Conservation (phyloP, 768 basidiomycete genomes). For the Terana coerulea region DNA sequence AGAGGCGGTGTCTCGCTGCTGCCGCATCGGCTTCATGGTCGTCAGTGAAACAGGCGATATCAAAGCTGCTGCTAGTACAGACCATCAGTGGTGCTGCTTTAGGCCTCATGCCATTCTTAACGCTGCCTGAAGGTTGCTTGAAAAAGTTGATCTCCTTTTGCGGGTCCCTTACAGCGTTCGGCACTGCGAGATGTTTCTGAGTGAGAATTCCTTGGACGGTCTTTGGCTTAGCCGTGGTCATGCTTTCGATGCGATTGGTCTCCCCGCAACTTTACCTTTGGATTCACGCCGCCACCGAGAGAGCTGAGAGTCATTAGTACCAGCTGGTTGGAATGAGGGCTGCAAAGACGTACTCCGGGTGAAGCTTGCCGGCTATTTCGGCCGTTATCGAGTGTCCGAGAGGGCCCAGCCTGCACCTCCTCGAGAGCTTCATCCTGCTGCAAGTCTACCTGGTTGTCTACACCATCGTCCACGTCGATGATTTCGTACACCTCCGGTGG, state of each 20-base stretch:
- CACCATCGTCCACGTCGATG: neutral
- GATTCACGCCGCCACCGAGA: neutral
- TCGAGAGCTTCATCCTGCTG: neutral
- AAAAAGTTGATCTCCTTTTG: neutral
- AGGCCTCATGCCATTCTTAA: neutral
- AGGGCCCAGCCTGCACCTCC: neutral
- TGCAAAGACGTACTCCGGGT: neutral
- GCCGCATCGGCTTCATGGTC: neutral
- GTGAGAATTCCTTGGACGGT: neutral
- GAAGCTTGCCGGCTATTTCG: neutral
- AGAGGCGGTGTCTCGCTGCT: neutral
- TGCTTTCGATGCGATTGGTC: neutral
- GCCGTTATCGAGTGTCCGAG: neutral
- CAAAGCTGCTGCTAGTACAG: neutral
- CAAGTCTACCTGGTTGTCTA: too few species aligned
- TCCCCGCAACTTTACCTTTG: neutral
- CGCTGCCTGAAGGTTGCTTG: neutral
- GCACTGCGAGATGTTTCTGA: neutral
- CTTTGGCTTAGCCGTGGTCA: neutral
- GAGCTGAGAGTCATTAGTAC: neutral
- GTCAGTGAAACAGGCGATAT: neutral
- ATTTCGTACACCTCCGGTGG: neutral
- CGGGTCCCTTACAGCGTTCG: neutral
- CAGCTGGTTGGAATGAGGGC: neutral
- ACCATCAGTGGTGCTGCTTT: neutral